Conservation (phyloP, 2,329 filamentous ascomycete species). For the Fusarium penzigii region DNA sequence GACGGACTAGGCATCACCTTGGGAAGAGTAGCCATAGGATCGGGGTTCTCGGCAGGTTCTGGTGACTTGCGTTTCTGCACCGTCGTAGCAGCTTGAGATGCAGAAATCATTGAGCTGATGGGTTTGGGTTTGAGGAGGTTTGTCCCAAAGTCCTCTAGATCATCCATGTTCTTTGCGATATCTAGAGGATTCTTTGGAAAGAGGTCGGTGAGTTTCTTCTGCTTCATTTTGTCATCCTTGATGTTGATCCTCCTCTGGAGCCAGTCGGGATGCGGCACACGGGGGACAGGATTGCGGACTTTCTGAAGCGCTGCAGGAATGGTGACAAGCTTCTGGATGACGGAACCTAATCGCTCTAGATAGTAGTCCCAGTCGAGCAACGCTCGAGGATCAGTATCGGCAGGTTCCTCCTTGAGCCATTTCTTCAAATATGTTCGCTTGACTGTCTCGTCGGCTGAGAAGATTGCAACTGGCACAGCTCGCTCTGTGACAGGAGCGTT, state of each 20-base stretch:
- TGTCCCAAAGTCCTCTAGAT: conserved; percentile 81
- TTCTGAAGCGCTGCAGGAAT: conserved; percentile 97
- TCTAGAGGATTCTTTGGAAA: conserved; percentile 69
- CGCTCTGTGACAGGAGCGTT: conserved; percentile 92
- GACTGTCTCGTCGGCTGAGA: conserved; percentile 85
- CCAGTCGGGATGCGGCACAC: conserved; percentile 95
- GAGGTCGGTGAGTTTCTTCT: conserved; percentile 97
- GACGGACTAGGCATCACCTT: conserved; percentile 81
- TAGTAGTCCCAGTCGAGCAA: conserved; percentile 98
- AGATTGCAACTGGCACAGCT: conserved; percentile 93
- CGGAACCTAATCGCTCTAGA: conserved; percentile 88
- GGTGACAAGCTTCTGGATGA: conserved; percentile 98
- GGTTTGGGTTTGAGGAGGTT: conserved; percentile 67
- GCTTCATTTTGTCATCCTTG: conserved; percentile 97
- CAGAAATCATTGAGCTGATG: conserved; percentile 53
- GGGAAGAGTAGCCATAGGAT: conserved; percentile 82
- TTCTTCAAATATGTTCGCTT: conserved; percentile 90
- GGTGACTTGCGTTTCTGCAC: conserved; percentile 73
- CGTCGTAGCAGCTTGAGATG: conserved; percentile 51
- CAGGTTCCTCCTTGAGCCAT: conserved; percentile 92
- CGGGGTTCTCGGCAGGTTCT: conserved; percentile 64
- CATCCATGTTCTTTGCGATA: conserved; percentile 66
- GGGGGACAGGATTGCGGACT: conserved; percentile 88
- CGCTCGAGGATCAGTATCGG: conserved; percentile 84
- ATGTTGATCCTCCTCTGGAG: conserved; percentile 88